phyloP scores from a whole-genome alignment of 2,329 filamentous ascomycete species.

The Tolypocladium tropicale region DNA sequence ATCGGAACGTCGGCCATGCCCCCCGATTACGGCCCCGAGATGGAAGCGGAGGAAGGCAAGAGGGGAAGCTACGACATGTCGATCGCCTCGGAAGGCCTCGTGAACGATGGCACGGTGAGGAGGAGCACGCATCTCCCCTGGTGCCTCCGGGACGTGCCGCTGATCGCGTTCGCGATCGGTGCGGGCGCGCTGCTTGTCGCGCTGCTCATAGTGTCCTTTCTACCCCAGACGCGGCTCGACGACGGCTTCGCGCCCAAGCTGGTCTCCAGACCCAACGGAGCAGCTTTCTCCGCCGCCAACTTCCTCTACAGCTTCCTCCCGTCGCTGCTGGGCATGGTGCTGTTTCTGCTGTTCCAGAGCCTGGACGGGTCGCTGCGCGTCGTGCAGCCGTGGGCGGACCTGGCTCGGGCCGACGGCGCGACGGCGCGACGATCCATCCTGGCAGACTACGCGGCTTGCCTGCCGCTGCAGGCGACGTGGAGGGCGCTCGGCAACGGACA shows the following conservation, averaged over 20 bases:
- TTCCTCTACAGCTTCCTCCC: constrained; percentile 78
- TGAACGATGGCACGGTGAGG: constrained; percentile 14
- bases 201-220: constrained; percentile 69
- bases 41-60: constrained; percentile 14
- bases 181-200: constrained; percentile 54
- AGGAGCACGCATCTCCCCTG: constrained; percentile 61
- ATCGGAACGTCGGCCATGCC: constrained; percentile 45
- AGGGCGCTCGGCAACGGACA: constrained; percentile 51
- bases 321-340: constrained; percentile 52
- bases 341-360: constrained; percentile 57
- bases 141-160: constrained; percentile 56
- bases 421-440: constrained; percentile 54
- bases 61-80: constrained; percentile 20
- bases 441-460: constrained; percentile 58
- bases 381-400: constrained; percentile 59
- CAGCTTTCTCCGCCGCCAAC: constrained; percentile 74
- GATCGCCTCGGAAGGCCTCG: constrained; percentile 17
- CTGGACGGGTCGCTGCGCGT: constrained; percentile 56
- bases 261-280: constrained; percentile 43
- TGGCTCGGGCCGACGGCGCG: constrained; percentile 46
- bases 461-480: constrained; percentile 49
- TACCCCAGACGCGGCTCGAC: constrained; percentile 54
- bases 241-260: constrained; percentile 64
- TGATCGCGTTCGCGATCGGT: constrained; percentile 56
- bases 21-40: constrained; percentile 11